A percentile compares a stretch with the other conserved stretches of the same genome.
Conservation (phyloP, 441 rosid genomes). For the Erodium chrysanthum region DNA sequence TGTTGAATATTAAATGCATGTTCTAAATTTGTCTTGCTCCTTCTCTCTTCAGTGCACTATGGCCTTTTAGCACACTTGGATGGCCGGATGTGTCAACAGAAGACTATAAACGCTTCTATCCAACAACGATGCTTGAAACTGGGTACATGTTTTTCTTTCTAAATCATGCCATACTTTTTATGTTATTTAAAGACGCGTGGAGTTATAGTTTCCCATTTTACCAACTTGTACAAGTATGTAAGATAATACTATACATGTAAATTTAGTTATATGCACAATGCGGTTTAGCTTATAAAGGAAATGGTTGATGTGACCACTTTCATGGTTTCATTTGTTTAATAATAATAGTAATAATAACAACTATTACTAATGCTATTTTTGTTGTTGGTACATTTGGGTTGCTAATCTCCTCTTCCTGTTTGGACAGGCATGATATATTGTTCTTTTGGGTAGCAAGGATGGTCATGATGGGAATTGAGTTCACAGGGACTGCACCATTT, state of each 20-base stretch:
- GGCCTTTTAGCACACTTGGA: slow-evolving; percentile 99
- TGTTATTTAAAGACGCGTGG: background rate
- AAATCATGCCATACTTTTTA: slow-evolving; percentile 8
- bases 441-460: slow-evolving; percentile 99
- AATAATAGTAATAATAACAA: background rate
- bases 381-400: slow-evolving; percentile 17
- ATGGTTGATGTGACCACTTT: background rate
- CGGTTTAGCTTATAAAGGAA: background rate
- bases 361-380: slow-evolving; percentile 11
- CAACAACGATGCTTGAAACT: slow-evolving; percentile 87
- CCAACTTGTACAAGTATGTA: background rate
- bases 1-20: slow-evolving; percentile 12
- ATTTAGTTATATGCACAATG: background rate
- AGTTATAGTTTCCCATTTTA: background rate
- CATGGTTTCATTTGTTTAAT: background rate
- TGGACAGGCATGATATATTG: slow-evolving; percentile 89
- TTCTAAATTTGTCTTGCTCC: slow-evolving; percentile 16
- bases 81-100: slow-evolving; percentile 85
- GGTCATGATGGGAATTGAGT: slow-evolving; percentile 98
- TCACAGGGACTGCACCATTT: slow-evolving; percentile 89
- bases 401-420: slow-evolving; percentile 21
- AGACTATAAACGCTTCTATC: slow-evolving; percentile 75
- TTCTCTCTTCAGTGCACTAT: slow-evolving; percentile 51
- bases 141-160: slow-evolving; percentile 45
- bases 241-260: background rate